A percentile compares a stretch with the other conserved stretches of the same genome.
Evolutionary conservation across 1,284 basidiomycete species (phyloP).

Genomic region (Trichosporon coremiiforme): DNA sequence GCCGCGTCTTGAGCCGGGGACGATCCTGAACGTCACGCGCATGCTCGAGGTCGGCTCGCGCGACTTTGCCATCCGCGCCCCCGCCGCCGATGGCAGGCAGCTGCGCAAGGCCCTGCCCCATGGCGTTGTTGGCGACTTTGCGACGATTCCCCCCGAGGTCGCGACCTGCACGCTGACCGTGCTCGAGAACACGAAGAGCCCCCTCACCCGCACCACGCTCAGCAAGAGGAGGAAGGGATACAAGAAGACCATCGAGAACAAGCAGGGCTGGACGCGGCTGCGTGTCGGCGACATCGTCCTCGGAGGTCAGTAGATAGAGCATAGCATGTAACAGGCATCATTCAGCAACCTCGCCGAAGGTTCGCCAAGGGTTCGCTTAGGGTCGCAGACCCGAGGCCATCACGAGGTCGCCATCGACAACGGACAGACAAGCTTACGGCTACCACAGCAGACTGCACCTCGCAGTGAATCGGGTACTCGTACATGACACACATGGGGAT

Average conservation of each 20-base stretch:
- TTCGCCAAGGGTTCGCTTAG: no score
- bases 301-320: slow-evolving; percentile 30
- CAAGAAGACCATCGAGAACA: slow-evolving; percentile 76
- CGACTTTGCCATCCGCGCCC: slow-evolving; percentile 74
- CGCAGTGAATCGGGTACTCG: not conserved
- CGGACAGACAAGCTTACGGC: no score
- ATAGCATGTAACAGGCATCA: slow-evolving; percentile 22
- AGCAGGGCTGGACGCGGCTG: slow-evolving; percentile 89
- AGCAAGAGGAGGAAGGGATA: slow-evolving; percentile 99
- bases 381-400: no score
- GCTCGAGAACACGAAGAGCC: slow-evolving; percentile 92
- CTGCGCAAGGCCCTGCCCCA: slow-evolving; percentile 43
- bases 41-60: slow-evolving; percentile 93
- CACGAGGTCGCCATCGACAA: no score
- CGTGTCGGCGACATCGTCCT: slow-evolving; percentile 70
- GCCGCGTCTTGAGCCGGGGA: slow-evolving; percentile 65
- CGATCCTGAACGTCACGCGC: slow-evolving; percentile 77
- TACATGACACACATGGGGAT: slow-evolving; percentile 12
- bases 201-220: slow-evolving; percentile 87
- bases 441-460: not conserved
- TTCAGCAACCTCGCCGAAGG: not conserved
- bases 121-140: slow-evolving; percentile 26
- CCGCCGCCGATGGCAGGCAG: slow-evolving; percentile 62
- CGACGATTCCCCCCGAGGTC: slow-evolving; percentile 47
- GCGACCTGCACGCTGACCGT: slow-evolving; percentile 84